phyloP scores from a whole-genome alignment of 345 rosid species.

The Balakata baccata region DNA sequence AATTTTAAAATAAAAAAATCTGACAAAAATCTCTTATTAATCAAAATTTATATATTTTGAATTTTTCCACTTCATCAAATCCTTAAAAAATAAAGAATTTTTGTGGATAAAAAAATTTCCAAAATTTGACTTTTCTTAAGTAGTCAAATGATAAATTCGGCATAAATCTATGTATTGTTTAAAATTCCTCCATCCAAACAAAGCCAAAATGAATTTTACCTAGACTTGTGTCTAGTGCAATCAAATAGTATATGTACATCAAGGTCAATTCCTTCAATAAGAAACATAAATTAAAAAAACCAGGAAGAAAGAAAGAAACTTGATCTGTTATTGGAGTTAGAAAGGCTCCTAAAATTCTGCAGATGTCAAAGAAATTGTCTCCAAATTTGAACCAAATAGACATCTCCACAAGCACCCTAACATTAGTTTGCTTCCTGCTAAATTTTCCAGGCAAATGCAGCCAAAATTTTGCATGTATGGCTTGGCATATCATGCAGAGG shows the following conservation, averaged over 20 bases:
- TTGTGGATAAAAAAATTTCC: too few species aligned
- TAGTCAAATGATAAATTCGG: too few species aligned
- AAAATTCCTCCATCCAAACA: too few species aligned
- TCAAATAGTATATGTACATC: slow-evolving; percentile 41
- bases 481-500: slow-evolving; percentile 44
- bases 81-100: too few species aligned
- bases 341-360: slow-evolving; percentile 45
- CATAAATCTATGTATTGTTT: too few species aligned
- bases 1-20: too few species aligned
- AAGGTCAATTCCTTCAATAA: slow-evolving; percentile 21
- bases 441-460: slow-evolving; percentile 38
- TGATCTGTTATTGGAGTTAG: slow-evolving; percentile 42
- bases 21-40: too few species aligned
- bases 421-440: slow-evolving; percentile 43
- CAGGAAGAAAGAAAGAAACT: slow-evolving; percentile 20
- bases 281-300: slow-evolving; percentile 1
- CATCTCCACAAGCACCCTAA: slow-evolving; percentile 29
- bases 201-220: slow-evolving; percentile 14
- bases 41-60: too few species aligned
- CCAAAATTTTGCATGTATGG: slow-evolving; percentile 46
- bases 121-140: too few species aligned
- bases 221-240: slow-evolving; percentile 40
- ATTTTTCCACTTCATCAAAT: too few species aligned
- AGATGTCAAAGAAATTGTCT: slow-evolving; percentile 30
- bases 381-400: slow-evolving; percentile 26